Evolutionary conservation across 1,139 yeast genomes (phyloP).

Genomic region (Suhomyces wounanorum): DNA sequence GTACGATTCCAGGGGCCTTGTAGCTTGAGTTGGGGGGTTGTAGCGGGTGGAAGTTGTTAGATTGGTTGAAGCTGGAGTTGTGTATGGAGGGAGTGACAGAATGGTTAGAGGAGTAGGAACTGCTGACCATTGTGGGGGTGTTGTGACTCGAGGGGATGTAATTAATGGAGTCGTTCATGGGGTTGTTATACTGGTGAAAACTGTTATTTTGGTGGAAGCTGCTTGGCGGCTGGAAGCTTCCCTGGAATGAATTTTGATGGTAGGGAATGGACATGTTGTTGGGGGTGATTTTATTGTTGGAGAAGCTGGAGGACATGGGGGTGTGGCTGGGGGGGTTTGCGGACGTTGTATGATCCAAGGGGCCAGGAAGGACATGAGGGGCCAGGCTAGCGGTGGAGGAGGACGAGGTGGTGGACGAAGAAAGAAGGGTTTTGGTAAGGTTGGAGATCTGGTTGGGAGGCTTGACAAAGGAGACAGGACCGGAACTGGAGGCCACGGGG

Average conservation of each 20-base stretch:
- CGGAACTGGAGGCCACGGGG: conserved; percentile 2
- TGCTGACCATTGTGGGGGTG: conserved; percentile 55
- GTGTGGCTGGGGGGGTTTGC: conserved; percentile 13
- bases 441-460: conserved; percentile 31
- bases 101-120: conserved; percentile 47
- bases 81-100: conserved; percentile 39
- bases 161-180: conserved; percentile 31
- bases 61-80: conserved; percentile 10
- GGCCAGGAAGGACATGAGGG: conserved; percentile 7
- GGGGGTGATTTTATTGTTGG: conserved; percentile 7
- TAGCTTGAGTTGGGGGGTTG: conserved; percentile 14
- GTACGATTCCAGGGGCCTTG: conserved; percentile 16
- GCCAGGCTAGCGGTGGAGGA: conserved; percentile 10
- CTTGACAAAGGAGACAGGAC: conserved; percentile 10
- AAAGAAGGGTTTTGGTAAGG: conserved; percentile 40
- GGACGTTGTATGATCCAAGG: conserved; percentile 10
- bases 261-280: conserved; percentile 11
- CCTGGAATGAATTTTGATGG: conserved; percentile 10
- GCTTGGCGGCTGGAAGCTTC: background rate
- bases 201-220: conserved; percentile 3
- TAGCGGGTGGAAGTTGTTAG: conserved; percentile 19
- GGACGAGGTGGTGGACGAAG: conserved; percentile 14
- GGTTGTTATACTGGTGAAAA: conserved; percentile 14
- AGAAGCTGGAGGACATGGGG: conserved; percentile 12
- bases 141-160: conserved; percentile 52